Percentiles rank a stretch among this genome's conserved stretches.
Evolutionary conservation across 192 early-diverging fungal genomes (phyloP).

Genomic region (Coemansia sp.): DNA sequence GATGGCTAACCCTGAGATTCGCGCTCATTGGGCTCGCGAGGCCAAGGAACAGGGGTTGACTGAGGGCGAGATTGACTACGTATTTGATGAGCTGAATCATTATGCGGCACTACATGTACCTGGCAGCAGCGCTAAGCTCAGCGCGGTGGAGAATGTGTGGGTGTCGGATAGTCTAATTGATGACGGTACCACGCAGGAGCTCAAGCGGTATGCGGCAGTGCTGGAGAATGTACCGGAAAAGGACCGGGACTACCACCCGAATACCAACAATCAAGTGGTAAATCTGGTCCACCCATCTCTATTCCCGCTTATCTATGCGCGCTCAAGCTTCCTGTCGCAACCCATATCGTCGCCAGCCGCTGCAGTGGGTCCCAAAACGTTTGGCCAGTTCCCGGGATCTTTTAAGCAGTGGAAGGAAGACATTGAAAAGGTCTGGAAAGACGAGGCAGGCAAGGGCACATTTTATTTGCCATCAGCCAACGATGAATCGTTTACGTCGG

Average conservation of each 20-base stretch:
- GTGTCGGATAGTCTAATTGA: constrained; percentile 40
- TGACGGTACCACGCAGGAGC: constrained; percentile 11
- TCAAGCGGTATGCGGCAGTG: constrained; percentile 30
- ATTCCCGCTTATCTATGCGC: constrained; percentile 47
- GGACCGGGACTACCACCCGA: constrained; percentile 52
- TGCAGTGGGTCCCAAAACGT: constrained; percentile 28
- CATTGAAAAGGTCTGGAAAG: background rate
- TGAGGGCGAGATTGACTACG: constrained; percentile 48
- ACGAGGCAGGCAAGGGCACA: background rate
- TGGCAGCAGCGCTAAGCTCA: constrained; percentile 20
- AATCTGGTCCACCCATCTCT: constrained; percentile 60
- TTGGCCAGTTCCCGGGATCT: constrained; percentile 32
- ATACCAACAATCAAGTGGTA: constrained; percentile 54
- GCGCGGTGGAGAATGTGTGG: constrained; percentile 44
- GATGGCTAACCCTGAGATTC: constrained; percentile 30
- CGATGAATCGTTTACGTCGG: background rate
- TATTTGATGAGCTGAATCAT: constrained; percentile 53
- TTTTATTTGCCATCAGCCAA: constrained; percentile 10
- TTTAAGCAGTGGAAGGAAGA: constrained; percentile 16
- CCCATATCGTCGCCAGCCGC: constrained; percentile 29
- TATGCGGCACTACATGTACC: constrained; percentile 28
- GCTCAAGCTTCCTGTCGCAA: constrained; percentile 18
- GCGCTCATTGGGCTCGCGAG: constrained; percentile 31
- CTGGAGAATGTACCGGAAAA: constrained; percentile 44
- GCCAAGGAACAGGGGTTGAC: constrained; percentile 30